Percentiles rank a stretch among this genome's conserved stretches.
Evolutionary conservation across 2,329 filamentous ascomycete genomes (phyloP).

Genomic region (Diaporthe sp.): DNA sequence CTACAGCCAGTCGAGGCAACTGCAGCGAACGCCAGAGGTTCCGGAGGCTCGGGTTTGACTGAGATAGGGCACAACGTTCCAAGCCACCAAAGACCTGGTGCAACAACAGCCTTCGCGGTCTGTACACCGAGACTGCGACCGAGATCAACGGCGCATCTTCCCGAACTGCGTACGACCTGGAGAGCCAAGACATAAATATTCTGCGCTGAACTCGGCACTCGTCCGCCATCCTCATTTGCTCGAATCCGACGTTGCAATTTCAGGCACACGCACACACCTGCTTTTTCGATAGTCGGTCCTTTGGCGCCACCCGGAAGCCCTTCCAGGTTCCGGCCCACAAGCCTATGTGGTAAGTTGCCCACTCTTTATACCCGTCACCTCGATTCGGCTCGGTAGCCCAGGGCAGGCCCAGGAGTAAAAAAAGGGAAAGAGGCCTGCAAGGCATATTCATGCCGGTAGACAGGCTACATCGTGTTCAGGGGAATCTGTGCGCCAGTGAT

Average conservation of each 20-base stretch:
- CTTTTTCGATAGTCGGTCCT: constrained; percentile 30
- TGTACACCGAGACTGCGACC: constrained; percentile 7
- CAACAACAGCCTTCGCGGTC: constrained; percentile 1
- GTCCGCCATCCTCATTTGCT: constrained; percentile 26
- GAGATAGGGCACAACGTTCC: not conserved
- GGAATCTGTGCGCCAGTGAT: constrained; percentile 8
- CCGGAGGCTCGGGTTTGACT: constrained; percentile 18
- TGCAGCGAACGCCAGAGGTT: not conserved
- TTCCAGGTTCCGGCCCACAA: constrained; percentile 18
- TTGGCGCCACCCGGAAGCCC: constrained; percentile 26
- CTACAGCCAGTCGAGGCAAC: not conserved
- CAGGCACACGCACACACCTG: constrained; percentile 15
- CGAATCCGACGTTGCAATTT: constrained; percentile 33
- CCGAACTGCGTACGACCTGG: constrained; percentile 11
- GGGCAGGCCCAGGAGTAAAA: constrained; percentile 16
- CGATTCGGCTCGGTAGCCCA: constrained; percentile 1
- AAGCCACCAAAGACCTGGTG: not conserved
- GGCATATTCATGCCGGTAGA: constrained; percentile 17
- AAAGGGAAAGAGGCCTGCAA: not conserved
- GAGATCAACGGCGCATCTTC: constrained; percentile 7
- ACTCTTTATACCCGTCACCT: constrained; percentile 2
- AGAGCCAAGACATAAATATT: constrained; percentile 9
- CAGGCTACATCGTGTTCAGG: constrained; percentile 10
- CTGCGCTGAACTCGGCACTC: constrained; percentile 12
- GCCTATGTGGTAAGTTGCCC: constrained; percentile 21